These are phyloP conservation scores for Pestalotiopsis sp. DNA, from an alignment of 2,329 filamentous ascomycete species.

Conservation along the genomic window DNA sequence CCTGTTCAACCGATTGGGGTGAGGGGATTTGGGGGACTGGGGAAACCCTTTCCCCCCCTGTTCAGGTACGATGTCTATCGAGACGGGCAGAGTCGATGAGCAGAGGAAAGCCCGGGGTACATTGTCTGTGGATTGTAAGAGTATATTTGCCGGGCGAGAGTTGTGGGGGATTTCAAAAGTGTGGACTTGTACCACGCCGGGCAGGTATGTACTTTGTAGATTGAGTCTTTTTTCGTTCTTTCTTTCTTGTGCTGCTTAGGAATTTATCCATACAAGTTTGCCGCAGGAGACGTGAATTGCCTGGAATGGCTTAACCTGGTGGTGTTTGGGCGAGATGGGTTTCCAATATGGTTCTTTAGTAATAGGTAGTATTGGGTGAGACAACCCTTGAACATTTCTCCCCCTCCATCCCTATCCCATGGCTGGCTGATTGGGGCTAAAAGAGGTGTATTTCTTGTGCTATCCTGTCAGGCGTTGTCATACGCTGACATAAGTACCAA, in stretches of 20 bases:
- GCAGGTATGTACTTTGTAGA: too few relatives aligned
- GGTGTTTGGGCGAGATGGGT: not conserved
- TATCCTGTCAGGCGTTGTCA: not conserved
- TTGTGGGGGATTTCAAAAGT: too few relatives aligned
- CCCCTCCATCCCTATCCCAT: not conserved
- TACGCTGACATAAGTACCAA: not conserved
- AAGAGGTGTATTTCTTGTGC: not conserved
- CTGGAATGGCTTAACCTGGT: not conserved
- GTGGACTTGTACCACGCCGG: too few relatives aligned
- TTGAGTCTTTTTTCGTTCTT: too few relatives aligned
- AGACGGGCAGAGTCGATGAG: not conserved
- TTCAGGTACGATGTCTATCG: not conserved
- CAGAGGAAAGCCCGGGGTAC: too few relatives aligned
- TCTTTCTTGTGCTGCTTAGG: not conserved
- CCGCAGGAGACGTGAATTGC: too few relatives aligned
- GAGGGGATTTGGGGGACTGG: too few relatives aligned
- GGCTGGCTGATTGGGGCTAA: not conserved
- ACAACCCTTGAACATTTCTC: not conserved
- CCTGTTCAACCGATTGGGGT: not conserved
- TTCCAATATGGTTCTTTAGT: not conserved
- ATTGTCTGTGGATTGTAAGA: too few relatives aligned
- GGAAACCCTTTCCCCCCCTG: not conserved
- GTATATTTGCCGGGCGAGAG: too few relatives aligned
- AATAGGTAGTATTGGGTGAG: not conserved
- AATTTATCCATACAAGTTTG: not conserved